Base-by-base conservation (phyloP, 257 asterid genomes). In the Fraxinus anomala region DNA sequence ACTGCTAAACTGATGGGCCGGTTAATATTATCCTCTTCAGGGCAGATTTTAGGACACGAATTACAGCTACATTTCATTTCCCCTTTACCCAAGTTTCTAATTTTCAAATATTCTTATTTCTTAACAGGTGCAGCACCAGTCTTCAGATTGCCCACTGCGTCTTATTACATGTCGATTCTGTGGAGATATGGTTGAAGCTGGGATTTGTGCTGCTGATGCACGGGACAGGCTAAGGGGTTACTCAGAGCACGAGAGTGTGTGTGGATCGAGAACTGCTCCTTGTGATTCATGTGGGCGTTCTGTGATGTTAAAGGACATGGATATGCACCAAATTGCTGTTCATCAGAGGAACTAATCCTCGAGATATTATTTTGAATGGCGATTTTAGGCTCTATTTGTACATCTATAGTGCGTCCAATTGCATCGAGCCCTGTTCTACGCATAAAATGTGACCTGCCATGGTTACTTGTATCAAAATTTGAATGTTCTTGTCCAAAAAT, bases 121-220 rank as follows among this genome's bases (percentile, higher is more conserved):
- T 74, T 56, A 37, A 44, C 88, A 95, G 99, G 98, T 95, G 82
- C 90, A 86, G 74, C 99, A 95, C 84, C 98, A 91, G 83, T 85
- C 97, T 72, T 81, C 71, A 11, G 92, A 90, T 65, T 95, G 99
- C 69, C 88, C 92, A 14, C 36, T 93, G 89, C 89, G 98, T 74
- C 89, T 95, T 39, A 78, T 89, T 73, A 92, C 97, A 14, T 95
- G 99, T 80, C 88, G 88, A 40, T 95, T 91, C 79, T 95, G 99
- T 87, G 99, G 99, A 63, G 99, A 93, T 73, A 95, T 95, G 98
- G 99, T 95, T 67, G 91, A 91, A 80, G 99, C 99, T 23, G 99
- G 99, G 78, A 84, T 81, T 37, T 83, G 80, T 26, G 94, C 97
- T 34, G 88, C 89, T 68, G 97, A 95, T 87, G 94, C 83, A 0